Evolutionary conservation across 2,329 filamentous ascomycete species (phyloP).

Genomic region (Aspergillus sp.): DNA sequence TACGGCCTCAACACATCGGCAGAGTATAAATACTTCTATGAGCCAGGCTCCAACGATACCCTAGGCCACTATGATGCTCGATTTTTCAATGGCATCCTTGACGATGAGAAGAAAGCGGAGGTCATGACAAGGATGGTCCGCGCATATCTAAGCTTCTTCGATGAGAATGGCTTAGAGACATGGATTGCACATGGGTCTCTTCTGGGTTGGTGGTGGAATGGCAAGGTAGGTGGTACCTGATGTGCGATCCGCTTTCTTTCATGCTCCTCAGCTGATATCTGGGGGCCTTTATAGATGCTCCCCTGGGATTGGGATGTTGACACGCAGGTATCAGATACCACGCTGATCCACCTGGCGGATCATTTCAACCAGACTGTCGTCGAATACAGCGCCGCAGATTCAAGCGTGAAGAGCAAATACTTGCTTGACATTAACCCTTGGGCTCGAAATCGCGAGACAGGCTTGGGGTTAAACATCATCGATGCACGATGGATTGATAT

Average conservation of each 20-base stretch:
- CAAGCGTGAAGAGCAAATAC: slow-evolving; percentile 51
- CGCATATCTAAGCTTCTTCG: slow-evolving; percentile 67
- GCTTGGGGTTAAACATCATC: slow-evolving; percentile 72
- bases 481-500: slow-evolving; percentile 80
- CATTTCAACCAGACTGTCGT: slow-evolving; percentile 65
- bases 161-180: slow-evolving; percentile 64
- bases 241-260: neutral
- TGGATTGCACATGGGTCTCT: slow-evolving; percentile 85
- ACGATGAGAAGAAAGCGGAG: slow-evolving; percentile 62
- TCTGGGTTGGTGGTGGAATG: slow-evolving; percentile 87
- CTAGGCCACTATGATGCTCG: slow-evolving; percentile 71
- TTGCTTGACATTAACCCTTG: slow-evolving; percentile 75
- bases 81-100: slow-evolving; percentile 61
- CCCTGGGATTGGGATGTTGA: slow-evolving; percentile 85
- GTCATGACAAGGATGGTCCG: slow-evolving; percentile 66
- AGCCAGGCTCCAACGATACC: slow-evolving; percentile 56
- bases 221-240: slow-evolving; percentile 36
- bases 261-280: slow-evolving; percentile 1
- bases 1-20: slow-evolving; percentile 23
- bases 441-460: slow-evolving; percentile 56
- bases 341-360: slow-evolving; percentile 60
- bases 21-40: slow-evolving; percentile 60
- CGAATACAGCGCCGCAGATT: slow-evolving; percentile 36
- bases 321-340: slow-evolving; percentile 67
- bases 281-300: slow-evolving; percentile 50